These are phyloP conservation scores for Alloascoidea hylecoeti DNA, from an alignment of 805 yeast species.

Conservation along the genomic window DNA sequence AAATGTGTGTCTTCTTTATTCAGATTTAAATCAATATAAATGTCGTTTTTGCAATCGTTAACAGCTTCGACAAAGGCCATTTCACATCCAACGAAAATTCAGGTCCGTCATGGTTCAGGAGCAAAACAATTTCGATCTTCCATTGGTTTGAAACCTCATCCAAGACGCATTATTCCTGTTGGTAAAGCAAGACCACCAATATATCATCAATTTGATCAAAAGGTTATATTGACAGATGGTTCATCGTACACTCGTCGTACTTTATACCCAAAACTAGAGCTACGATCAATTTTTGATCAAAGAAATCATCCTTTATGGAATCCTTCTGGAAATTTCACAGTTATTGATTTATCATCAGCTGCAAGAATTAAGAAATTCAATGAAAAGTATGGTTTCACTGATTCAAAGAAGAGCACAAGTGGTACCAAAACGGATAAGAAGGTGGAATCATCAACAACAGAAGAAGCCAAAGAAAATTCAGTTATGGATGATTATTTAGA, in stretches of 20 bases:
- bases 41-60: too few species aligned
- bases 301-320: constrained; percentile 84
- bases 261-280: constrained; percentile 78
- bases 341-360: constrained; percentile 69
- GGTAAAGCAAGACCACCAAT: constrained; percentile 93
- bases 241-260: constrained; percentile 75
- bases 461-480: constrained; percentile 15
- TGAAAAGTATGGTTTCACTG: constrained; percentile 33
- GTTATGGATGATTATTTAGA: constrained; percentile 37
- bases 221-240: constrained; percentile 90
- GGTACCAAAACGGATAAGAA: constrained; percentile 10
- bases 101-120: too few species aligned
- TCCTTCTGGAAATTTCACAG: constrained; percentile 61
- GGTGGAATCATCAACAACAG: constrained; percentile 16
- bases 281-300: constrained; percentile 78
- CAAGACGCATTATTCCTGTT: too few species aligned
- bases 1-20: too few species aligned
- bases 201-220: constrained; percentile 77
- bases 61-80: too few species aligned
- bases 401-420: constrained; percentile 19
- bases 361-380: constrained; percentile 70
- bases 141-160: too few species aligned
- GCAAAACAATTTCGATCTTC: too few species aligned
- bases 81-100: too few species aligned
- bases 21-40: too few species aligned